Percentiles rank a stretch among this genome's conserved stretches.
These are phyloP conservation scores for Phragmites australis DNA, from an alignment of 176 grass and related monocot species.

Conservation along the genomic window DNA sequence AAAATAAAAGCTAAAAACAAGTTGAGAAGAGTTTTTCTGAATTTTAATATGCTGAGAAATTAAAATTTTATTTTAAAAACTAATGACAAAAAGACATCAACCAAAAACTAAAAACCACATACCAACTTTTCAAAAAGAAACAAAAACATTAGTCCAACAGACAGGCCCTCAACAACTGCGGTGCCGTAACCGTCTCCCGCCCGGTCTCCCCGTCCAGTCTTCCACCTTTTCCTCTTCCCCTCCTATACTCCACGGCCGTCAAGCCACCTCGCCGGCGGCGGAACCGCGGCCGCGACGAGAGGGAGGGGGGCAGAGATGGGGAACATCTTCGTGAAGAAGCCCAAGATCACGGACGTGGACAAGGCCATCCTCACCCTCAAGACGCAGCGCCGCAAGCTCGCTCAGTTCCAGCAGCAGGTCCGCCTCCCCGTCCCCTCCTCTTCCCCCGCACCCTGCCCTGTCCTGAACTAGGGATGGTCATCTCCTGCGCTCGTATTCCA, in stretches of 20 bases:
- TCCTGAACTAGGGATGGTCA: not conserved
- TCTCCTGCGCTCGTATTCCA: not conserved
- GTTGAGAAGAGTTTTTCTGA: no score
- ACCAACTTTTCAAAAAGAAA: no score
- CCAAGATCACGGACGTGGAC: constrained; percentile 97
- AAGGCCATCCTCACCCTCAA: constrained; percentile 93
- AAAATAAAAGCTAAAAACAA: no score
- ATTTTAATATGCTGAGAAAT: no score
- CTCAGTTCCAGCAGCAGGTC: constrained; percentile 89
- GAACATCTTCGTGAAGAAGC: constrained; percentile 98
- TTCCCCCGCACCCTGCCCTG: not conserved
- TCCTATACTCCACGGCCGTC: constrained; percentile 17
- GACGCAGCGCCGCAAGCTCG: constrained; percentile 96
- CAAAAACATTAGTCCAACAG: no score
- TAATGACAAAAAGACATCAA: no score
- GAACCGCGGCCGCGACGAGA: not conserved
- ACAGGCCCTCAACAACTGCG: not conserved
- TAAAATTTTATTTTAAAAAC: no score
- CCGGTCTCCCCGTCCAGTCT: not conserved
- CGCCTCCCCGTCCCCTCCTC: not conserved
- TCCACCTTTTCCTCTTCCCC: constrained; percentile 31
- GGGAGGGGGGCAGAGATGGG: constrained; percentile 47
- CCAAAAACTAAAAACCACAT: no score
- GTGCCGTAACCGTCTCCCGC: constrained; percentile 38
- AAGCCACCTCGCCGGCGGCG: constrained; percentile 29